Conservation (phyloP, 1,284 basidiomycete genomes). For the Hemileia vastatrix region DNA sequence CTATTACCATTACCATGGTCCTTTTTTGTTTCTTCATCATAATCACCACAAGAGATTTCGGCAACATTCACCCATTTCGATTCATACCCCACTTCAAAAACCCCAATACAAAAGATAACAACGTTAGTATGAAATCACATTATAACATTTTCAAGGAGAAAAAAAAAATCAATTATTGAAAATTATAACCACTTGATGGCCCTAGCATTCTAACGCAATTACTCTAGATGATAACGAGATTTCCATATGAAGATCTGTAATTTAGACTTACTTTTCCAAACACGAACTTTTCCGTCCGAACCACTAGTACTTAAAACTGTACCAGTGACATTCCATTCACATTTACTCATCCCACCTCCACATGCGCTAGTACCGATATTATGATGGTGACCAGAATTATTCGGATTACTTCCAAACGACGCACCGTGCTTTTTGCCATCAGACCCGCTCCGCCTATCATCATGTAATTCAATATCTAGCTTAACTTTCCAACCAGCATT, state of each 20-base stretch:
- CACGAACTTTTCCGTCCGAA: constrained; percentile 72
- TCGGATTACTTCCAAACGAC: constrained; percentile 1
- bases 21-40: not conserved
- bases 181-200: not conserved
- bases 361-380: not conserved
- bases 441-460: constrained; percentile 56
- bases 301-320: constrained; percentile 78
- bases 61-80: constrained; percentile 16
- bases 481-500: constrained; percentile 60
- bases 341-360: constrained; percentile 24
- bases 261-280: constrained; percentile 67
- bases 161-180: not conserved
- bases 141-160: not conserved
- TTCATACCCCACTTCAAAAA: constrained; percentile 16
- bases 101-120: not conserved
- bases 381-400: not conserved
- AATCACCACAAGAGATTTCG: constrained; percentile 14
- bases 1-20: too few species aligned
- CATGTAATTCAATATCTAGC: constrained; percentile 72
- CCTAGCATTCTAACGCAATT: not conserved
- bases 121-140: not conserved
- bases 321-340: constrained; percentile 69
- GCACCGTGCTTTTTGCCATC: not conserved
- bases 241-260: too few species aligned
- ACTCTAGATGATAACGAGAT: not conserved